These are phyloP conservation scores for Malus orientalis DNA, from an alignment of 306 rosid genomes.

Conservation along the genomic window DNA sequence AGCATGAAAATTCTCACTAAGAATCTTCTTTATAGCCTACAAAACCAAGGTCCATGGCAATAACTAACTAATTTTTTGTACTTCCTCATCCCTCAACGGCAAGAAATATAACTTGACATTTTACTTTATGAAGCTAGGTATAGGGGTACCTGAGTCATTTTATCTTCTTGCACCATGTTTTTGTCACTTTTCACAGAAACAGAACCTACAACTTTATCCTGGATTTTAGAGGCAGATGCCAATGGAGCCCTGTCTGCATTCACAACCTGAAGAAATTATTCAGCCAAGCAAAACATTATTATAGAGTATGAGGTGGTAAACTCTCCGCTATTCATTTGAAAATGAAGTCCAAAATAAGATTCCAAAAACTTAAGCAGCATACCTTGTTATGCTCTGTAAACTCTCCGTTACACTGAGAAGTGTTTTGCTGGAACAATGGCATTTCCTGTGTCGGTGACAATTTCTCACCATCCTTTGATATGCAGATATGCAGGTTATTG, in stretches of 20 bases:
- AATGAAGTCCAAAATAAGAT: not conserved
- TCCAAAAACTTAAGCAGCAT: conserved; percentile 4
- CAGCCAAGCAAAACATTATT: not conserved
- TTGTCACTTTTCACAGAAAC: conserved; percentile 24
- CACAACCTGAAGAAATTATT: conserved; percentile 31
- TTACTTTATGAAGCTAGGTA: not conserved
- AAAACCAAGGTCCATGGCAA: conserved; percentile 14
- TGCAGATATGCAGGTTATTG: conserved; percentile 46
- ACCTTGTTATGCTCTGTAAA: conserved; percentile 39
- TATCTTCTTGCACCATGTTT: conserved; percentile 41
- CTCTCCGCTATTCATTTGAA: not conserved
- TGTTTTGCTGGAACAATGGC: conserved; percentile 24
- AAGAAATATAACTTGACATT: not conserved
- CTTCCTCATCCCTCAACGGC: conserved; percentile 1
- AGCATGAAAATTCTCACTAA: conserved; percentile 54
- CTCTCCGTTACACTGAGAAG: conserved; percentile 25
- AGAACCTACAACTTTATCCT: conserved; percentile 24
- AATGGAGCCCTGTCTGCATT: conserved; percentile 22
- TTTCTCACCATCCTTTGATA: conserved; percentile 36
- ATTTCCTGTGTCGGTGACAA: conserved; percentile 18
- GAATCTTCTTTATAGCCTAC: conserved; percentile 70
- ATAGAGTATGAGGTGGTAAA: not conserved
- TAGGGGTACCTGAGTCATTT: conserved; percentile 56
- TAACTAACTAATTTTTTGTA: not conserved
- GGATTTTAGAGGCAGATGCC: conserved; percentile 21